phyloP scores from a whole-genome alignment of 2,329 filamentous ascomycete species.

The Aspergillus sp. region DNA sequence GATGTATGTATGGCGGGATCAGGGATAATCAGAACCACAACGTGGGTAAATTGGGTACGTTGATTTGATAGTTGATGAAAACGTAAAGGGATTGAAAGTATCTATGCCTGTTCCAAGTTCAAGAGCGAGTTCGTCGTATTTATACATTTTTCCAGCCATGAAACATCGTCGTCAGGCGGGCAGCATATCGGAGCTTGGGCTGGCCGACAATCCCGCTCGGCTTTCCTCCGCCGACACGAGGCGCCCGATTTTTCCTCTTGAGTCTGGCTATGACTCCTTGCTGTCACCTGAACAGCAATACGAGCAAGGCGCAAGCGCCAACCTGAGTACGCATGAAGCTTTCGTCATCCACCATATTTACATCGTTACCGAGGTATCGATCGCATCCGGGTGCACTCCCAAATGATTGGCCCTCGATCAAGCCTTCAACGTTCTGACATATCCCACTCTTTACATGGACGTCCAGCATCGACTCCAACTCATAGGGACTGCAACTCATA shows the following conservation, averaged over 20 bases:
- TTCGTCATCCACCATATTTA: background rate
- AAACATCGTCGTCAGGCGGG: background rate
- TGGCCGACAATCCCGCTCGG: slow-evolving; percentile 1
- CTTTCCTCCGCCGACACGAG: background rate
- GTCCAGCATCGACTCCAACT: background rate
- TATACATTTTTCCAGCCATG: slow-evolving; percentile 1
- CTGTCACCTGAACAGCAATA: background rate
- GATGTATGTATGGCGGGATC: background rate
- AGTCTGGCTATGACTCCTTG: background rate
- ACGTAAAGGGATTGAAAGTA: no score
- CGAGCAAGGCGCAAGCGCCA: no score
- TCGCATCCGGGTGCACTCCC: background rate
- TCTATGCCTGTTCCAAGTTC: no score
- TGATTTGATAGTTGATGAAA: background rate
- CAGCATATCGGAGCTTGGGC: background rate
- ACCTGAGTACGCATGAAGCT: background rate
- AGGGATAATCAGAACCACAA: background rate
- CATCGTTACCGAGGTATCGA: background rate
- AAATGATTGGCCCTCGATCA: background rate
- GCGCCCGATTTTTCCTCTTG: background rate
- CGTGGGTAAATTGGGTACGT: no score
- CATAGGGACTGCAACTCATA: background rate
- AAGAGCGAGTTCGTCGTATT: background rate
- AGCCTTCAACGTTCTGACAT: no score
- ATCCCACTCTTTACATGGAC: no score